phyloP scores from a whole-genome alignment of 2,329 filamentous ascomycete species.

The Didymella pinodella region DNA sequence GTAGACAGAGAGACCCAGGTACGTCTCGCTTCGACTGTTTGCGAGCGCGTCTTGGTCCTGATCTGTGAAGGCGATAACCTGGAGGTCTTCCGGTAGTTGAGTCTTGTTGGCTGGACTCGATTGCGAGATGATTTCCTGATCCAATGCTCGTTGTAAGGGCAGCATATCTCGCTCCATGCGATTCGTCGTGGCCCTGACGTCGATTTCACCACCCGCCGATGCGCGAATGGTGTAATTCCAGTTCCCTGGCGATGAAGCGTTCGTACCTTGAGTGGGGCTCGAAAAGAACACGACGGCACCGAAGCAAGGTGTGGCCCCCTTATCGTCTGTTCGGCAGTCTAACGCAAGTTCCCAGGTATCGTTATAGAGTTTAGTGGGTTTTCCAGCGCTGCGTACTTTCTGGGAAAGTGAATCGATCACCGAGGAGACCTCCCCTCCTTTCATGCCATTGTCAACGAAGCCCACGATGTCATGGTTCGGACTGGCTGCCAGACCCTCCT shows the following conservation, averaged over 20 bases:
- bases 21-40: slow-evolving; percentile 20
- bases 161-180: slow-evolving; percentile 27
- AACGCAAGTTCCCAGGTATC: slow-evolving; percentile 22
- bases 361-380: slow-evolving; percentile 24
- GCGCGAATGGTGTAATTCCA: slow-evolving; percentile 42
- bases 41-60: slow-evolving; percentile 24
- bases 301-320: slow-evolving; percentile 28
- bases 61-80: slow-evolving; percentile 29
- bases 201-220: slow-evolving; percentile 11
- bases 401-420: slow-evolving; percentile 34
- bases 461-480: slow-evolving; percentile 30
- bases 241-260: slow-evolving; percentile 22
- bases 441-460: slow-evolving; percentile 39
- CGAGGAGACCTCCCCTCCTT: slow-evolving; percentile 26
- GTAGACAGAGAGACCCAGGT: slow-evolving; percentile 26
- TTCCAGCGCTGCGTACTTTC: slow-evolving; percentile 29
- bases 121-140: slow-evolving; percentile 53
- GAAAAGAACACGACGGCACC: slow-evolving; percentile 33
- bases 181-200: slow-evolving; percentile 29
- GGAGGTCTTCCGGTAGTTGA: slow-evolving; percentile 13
- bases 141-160: slow-evolving; percentile 36
- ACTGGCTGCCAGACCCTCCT: slow-evolving; percentile 27
- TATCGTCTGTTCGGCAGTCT: slow-evolving; percentile 24
- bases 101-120: slow-evolving; percentile 30
- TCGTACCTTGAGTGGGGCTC: slow-evolving; percentile 43